These are phyloP conservation scores for Penicillium sp. DNA, from an alignment of 2,329 filamentous ascomycete species.

Conservation along the genomic window DNA sequence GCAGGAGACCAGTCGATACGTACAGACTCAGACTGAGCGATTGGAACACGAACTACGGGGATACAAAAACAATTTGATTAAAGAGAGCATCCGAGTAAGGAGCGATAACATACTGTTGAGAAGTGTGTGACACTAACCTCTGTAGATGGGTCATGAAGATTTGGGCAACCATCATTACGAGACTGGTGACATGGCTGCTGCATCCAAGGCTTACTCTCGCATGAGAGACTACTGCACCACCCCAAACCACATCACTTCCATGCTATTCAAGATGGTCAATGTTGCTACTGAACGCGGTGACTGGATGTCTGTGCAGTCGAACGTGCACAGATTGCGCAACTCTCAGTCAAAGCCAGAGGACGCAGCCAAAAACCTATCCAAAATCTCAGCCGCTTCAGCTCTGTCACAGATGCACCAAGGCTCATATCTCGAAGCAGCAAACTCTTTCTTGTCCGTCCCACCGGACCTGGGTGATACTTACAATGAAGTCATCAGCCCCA, in stretches of 20 bases:
- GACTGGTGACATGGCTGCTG: slow-evolving; percentile 69
- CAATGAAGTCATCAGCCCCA: slow-evolving; percentile 71
- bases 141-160: slow-evolving; percentile 90
- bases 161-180: slow-evolving; percentile 78
- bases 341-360: slow-evolving; percentile 57
- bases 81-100: slow-evolving; percentile 86
- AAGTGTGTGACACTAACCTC: slow-evolving; percentile 4
- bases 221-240: slow-evolving; percentile 92
- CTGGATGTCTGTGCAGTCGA: slow-evolving; percentile 66
- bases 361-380: slow-evolving; percentile 56
- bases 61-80: slow-evolving; percentile 96
- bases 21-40: slow-evolving; percentile 68
- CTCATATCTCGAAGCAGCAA: slow-evolving; percentile 66
- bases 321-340: slow-evolving; percentile 56
- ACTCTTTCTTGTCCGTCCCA: slow-evolving; percentile 65
- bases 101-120: background rate
- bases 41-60: slow-evolving; percentile 81
- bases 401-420: slow-evolving; percentile 58
- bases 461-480: slow-evolving; percentile 57
- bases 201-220: slow-evolving; percentile 73
- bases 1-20: slow-evolving; percentile 62
- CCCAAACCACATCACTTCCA: slow-evolving; percentile 76
- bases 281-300: slow-evolving; percentile 73
- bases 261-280: slow-evolving; percentile 73
- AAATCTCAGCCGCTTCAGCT: slow-evolving; percentile 63